phyloP scores from a whole-genome alignment of 306 rosid genomes.

The Pterocarpus santalinus region DNA sequence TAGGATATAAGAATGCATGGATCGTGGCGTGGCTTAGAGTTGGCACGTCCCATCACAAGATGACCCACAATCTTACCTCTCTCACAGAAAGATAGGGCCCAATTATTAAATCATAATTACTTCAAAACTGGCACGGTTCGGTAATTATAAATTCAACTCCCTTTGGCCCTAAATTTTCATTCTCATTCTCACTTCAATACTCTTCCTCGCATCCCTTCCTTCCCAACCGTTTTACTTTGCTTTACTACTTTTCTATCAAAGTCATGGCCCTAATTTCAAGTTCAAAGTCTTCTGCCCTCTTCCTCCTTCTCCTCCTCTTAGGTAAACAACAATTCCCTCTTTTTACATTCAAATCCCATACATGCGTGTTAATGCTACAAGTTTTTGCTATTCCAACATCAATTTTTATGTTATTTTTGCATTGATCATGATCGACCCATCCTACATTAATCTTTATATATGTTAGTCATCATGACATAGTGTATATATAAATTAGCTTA shows the following conservation, averaged over 20 bases:
- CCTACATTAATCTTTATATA: too few species aligned
- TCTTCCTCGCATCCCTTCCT: background rate
- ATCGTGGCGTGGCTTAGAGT: background rate
- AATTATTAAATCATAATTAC: constrained; percentile 1
- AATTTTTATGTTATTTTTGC: too few species aligned
- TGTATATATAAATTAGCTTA: background rate
- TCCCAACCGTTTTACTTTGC: background rate
- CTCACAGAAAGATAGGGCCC: constrained; percentile 54
- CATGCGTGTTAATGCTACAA: background rate
- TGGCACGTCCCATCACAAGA: constrained; percentile 44
- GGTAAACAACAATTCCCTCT: constrained; percentile 43
- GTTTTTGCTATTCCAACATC: too few species aligned
- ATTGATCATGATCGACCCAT: too few species aligned
- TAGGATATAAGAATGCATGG: too few species aligned
- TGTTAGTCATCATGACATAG: too few species aligned
- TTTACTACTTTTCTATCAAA: background rate
- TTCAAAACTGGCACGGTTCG: background rate
- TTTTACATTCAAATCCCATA: background rate
- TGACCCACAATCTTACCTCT: constrained; percentile 48
- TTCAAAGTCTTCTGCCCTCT: constrained; percentile 41
- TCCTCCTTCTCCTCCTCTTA: constrained; percentile 46
- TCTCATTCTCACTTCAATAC: background rate
- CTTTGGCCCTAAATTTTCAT: background rate
- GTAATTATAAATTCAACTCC: constrained; percentile 36
- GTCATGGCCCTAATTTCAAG: constrained; percentile 44